Evolutionary conservation across 179 eudicot species (phyloP).

Genomic region (Carnegiea gigantea): DNA sequence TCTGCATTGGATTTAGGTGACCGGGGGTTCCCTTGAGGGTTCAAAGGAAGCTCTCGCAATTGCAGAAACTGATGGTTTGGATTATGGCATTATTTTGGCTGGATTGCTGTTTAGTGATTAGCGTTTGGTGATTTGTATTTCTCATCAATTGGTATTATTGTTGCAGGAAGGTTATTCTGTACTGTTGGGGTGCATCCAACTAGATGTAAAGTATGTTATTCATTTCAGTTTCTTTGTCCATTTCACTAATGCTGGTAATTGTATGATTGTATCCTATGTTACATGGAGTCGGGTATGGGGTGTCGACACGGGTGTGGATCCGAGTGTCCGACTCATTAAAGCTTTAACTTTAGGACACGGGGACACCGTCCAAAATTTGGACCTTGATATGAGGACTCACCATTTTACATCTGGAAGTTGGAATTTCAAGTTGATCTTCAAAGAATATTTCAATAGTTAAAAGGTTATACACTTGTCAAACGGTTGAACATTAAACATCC

Average conservation of each 20-base stretch:
- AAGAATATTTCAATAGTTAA: too few species aligned
- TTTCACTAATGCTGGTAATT: neutral
- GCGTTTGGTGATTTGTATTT: neutral
- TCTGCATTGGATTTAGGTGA: conserved; percentile 51
- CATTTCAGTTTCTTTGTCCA: conserved; percentile 4
- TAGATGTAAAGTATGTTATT: conserved; percentile 72
- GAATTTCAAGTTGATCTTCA: too few species aligned
- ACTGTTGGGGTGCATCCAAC: conserved; percentile 99
- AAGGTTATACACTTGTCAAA: too few species aligned
- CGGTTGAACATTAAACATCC: too few species aligned
- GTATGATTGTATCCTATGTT: too few species aligned
- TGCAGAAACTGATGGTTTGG: conserved; percentile 95
- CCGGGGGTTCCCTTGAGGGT: conserved; percentile 96
- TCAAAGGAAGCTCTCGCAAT: conserved; percentile 94
- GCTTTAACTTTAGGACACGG: too few species aligned
- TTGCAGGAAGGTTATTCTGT: conserved; percentile 88
- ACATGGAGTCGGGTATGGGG: too few species aligned
- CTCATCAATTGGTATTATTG: conserved; percentile 12
- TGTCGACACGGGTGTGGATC: too few species aligned
- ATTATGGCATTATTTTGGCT: neutral
- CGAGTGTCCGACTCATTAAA: too few species aligned
- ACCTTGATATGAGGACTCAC: too few species aligned
- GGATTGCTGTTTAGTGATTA: neutral
- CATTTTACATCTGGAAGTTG: too few species aligned
- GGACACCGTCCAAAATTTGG: too few species aligned